Percentiles rank a stretch among this genome's conserved stretches.
These are phyloP conservation scores for Tausonia pullulans DNA, from an alignment of 1,284 basidiomycete genomes.

Conservation along the genomic window DNA sequence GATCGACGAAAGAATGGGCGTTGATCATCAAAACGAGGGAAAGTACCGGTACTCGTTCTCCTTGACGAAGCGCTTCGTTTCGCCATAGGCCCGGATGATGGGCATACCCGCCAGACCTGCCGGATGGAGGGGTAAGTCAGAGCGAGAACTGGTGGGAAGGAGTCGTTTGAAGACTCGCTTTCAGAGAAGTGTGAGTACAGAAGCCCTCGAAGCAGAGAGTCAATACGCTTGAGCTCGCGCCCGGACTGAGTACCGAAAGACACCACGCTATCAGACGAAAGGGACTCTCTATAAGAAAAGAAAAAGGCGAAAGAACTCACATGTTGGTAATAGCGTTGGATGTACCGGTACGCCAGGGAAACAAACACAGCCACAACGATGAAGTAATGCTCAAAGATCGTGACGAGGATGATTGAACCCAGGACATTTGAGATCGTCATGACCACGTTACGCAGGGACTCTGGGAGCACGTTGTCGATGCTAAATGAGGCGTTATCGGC, in stretches of 20 bases:
- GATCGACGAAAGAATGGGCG: no score
- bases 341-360: slow-evolving; percentile 44
- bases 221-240: slow-evolving; percentile 38
- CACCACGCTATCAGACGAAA: no score
- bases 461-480: slow-evolving; percentile 33
- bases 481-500: not conserved
- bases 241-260: slow-evolving; percentile 38
- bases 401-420: slow-evolving; percentile 15
- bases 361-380: slow-evolving; percentile 45
- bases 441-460: slow-evolving; percentile 48
- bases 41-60: slow-evolving; percentile 40
- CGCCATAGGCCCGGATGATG: slow-evolving; percentile 62
- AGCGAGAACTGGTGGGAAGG: not conserved
- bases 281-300: no score
- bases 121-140: not conserved
- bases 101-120: slow-evolving; percentile 49
- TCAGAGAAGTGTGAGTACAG: slow-evolving; percentile 75
- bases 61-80: slow-evolving; percentile 49
- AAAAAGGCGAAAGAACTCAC: not conserved
- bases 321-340: slow-evolving; percentile 48
- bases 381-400: slow-evolving; percentile 48
- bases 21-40: no score
- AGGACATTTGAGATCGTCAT: slow-evolving; percentile 26
- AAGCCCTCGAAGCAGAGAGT: slow-evolving; percentile 54
- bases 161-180: slow-evolving; percentile 31